Evolutionary conservation across 1,284 basidiomycete genomes (phyloP), one percentile per base, ranked within the genome.

Genomic region (Phellopilus nigrolimitatus): DNA sequence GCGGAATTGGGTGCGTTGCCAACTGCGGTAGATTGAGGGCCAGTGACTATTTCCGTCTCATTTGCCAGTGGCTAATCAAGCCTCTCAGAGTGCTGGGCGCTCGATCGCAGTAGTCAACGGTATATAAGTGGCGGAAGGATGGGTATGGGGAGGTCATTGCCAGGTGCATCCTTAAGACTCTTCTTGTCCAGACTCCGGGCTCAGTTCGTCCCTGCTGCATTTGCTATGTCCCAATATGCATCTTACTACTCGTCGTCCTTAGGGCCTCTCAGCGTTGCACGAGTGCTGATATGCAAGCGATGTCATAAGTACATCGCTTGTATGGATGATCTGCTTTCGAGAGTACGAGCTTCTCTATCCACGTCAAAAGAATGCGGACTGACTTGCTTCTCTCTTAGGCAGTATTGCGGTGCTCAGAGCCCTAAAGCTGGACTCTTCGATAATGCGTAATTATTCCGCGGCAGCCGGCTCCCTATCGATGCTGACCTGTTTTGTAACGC

Each of bases 361-460:
- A 43, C 28, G 15, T 22, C 36, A 17, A 24, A n/a, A 6, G 22
- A 13, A 41, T 17, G 3, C n/a, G 12, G 13, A 28, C 53, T 41
- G 15, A 49, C 22, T 24, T 17, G 22, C 3, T 22, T 39, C 22
- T 46, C 6, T 2, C 30, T 33, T 9, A 55, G 53, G 44, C 46
- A 12, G n/a, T 55, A 51, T 38, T 47, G 53, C 30, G 53, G 53
- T 28, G 49, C 53, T 3, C 48, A 51, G 19, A 51, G 53, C 38
- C 39, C 48, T 6, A 55, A 51, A 25, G 53, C 53, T 17, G 53
- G 53, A 17, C 34, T 55, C 13, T 55, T 55, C 30, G 53, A 55
- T 15, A 42, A 51, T 45, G 53, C 43, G 53, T 55, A 21, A 47
- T 49, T 47, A 25, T 28, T 43, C 33, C 6, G n/a, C n/a, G n/a